Evolutionary conservation across 148 eudicot species (phyloP), one percentile per base, ranked within the genome.

Genomic region (Arbutus unedo): DNA sequence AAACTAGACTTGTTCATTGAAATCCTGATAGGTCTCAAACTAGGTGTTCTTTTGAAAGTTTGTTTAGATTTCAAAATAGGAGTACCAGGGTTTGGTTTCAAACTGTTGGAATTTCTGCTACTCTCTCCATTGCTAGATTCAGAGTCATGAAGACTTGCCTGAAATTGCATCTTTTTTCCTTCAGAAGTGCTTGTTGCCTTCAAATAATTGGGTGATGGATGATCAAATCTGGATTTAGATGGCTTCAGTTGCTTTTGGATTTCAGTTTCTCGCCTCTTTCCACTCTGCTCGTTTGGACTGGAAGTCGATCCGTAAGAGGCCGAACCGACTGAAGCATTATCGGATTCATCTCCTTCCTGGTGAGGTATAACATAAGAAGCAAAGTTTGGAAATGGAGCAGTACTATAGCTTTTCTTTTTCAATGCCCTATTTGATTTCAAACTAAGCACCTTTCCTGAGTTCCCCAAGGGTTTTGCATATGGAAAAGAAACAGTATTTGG

Each of bases 1-100:
- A 90, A 86, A 82, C 93, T 94, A 31, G 94, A 88, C 83, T 88
- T 89, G 83, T 88, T 94, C 62, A 88, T 82, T 38, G 90, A 76
- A 60, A 90, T 80, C 71, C 90, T 89, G 83, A 80, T 81, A 72
- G 87, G 88, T 83, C 89, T 94, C 84, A 89, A 50, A 79, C 90
- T 91, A 68, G 91, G 44, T 59, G 89, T 86, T 80, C 89, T 88
- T 62, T 85, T 74, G 41, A 87, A 76, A 82, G 84, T 79, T 62
- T 84, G 87, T 51, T 59, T 81, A 76, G 86, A 60, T 77, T 87
- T 87, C 88, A 83, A 87, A 45, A 57, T 70, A 79, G 64, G 53
- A 45, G 54, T 85, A 86, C 49, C 48, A 15, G 57, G 53, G 2
- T 82, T 79, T 53, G 81, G 66, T 77, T 81, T 82, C 77, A 57